Evolutionary conservation across 2,329 filamentous ascomycete genomes (phyloP).

Genomic region (Gremmenia infestans): DNA sequence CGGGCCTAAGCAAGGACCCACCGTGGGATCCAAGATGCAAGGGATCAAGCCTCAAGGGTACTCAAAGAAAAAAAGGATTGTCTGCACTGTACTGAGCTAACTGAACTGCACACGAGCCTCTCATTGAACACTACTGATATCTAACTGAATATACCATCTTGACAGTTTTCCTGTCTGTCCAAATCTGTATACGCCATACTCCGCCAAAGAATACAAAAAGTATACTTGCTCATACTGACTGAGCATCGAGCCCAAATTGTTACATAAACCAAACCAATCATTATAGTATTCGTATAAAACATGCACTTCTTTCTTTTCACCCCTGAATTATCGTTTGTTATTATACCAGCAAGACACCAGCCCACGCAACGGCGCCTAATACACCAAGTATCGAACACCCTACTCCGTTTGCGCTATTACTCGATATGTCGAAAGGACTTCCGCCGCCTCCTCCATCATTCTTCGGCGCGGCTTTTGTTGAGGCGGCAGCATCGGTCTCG

Average conservation of each 20-base stretch:
- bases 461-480: conserved; percentile 1
- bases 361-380: conserved; percentile 7
- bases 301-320: conserved; percentile 2
- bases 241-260: neutral
- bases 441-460: conserved; percentile 19
- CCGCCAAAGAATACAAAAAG: neutral
- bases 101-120: neutral
- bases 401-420: conserved; percentile 4
- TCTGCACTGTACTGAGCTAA: no score
- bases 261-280: neutral
- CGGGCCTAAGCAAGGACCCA: no score
- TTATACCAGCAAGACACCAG: conserved; percentile 13
- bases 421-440: conserved; percentile 25
- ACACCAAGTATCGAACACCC: conserved; percentile 6
- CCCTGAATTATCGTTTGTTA: conserved; percentile 10
- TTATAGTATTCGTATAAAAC: neutral
- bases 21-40: no score
- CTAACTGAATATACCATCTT: neutral
- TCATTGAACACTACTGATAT: neutral
- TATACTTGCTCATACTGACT: neutral
- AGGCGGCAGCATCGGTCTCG: neutral
- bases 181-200: neutral
- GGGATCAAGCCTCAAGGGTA: no score
- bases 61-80: no score
- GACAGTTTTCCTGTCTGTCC: neutral